Conservation (phyloP, 2,329 filamentous ascomycete species). For the Claviceps arundinis region DNA sequence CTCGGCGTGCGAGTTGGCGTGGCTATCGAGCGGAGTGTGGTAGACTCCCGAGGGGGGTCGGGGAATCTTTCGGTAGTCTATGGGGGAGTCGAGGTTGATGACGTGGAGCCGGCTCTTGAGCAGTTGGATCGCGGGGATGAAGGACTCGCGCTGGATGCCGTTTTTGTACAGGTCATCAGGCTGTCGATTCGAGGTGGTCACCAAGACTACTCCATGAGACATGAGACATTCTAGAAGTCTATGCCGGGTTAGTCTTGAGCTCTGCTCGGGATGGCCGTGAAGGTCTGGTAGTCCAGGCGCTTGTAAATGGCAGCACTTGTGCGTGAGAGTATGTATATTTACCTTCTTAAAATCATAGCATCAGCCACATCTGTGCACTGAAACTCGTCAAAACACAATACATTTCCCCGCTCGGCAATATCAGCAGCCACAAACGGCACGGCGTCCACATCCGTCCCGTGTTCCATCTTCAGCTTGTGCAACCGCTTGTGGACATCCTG, state of each 20-base stretch:
- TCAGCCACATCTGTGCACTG: constrained; percentile 97
- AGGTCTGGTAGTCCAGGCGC: neutral
- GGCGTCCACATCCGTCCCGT: constrained; percentile 81
- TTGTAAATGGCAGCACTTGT: too few relatives aligned
- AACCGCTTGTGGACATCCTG: constrained; percentile 87
- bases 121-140: constrained; percentile 88
- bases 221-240: constrained; percentile 79
- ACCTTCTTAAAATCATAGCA: constrained; percentile 88
- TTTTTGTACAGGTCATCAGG: constrained; percentile 96
- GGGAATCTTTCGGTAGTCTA: constrained; percentile 94
- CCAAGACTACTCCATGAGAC: constrained; percentile 90
- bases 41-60: constrained; percentile 89
- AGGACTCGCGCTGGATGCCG: constrained; percentile 88
- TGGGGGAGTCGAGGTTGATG: constrained; percentile 87
- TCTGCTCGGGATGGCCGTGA: neutral
- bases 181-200: constrained; percentile 94
- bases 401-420: constrained; percentile 71
- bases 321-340: constrained; percentile 2
- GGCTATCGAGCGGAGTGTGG: constrained; percentile 70
- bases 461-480: constrained; percentile 77
- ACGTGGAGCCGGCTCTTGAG: constrained; percentile 74
- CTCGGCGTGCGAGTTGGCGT: constrained; percentile 68
- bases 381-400: constrained; percentile 97
- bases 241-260: neutral
- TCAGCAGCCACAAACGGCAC: constrained; percentile 90